phyloP scores from a whole-genome alignment of 768 basidiomycete genomes.

The Kwoniella europaea region DNA sequence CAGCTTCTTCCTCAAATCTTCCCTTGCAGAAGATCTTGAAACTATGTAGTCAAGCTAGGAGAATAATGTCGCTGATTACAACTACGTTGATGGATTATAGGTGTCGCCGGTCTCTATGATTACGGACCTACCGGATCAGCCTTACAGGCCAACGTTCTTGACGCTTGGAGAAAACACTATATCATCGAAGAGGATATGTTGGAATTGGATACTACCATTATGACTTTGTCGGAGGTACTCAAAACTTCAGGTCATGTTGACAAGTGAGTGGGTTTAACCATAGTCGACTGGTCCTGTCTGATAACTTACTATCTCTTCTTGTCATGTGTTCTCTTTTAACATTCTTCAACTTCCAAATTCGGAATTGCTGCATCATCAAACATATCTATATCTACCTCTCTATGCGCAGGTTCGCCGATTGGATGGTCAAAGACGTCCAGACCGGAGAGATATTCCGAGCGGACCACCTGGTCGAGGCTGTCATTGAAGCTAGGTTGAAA shows the following conservation, averaged over 20 bases:
- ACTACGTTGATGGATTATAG: conserved; percentile 60
- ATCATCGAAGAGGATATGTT: conserved; percentile 99
- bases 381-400: too few relatives aligned
- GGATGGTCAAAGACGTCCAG: conserved; percentile 96
- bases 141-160: conserved; percentile 93
- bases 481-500: conserved; percentile 84
- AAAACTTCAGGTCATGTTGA: conserved; percentile 98
- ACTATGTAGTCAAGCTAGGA: too few relatives aligned
- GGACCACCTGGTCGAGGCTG: conserved; percentile 91
- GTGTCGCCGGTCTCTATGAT: conserved; percentile 96
- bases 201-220: conserved; percentile 96
- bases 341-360: too few relatives aligned
- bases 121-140: conserved; percentile 96
- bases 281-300: too few relatives aligned
- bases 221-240: conserved; percentile 92
- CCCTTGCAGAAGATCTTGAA: too few relatives aligned
- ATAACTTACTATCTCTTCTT: too few relatives aligned
- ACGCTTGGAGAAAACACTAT: conserved; percentile 96
- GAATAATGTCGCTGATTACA: too few relatives aligned
- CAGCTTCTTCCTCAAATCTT: too few relatives aligned
- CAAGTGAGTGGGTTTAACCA: conserved; percentile 58
- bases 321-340: too few relatives aligned
- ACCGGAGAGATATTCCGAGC: conserved; percentile 97
- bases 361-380: too few relatives aligned
- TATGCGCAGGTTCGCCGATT: conserved; percentile 76